Conservation (phyloP, 2,329 filamentous ascomycete genomes). For the Pseudogymnoascus sp. region DNA sequence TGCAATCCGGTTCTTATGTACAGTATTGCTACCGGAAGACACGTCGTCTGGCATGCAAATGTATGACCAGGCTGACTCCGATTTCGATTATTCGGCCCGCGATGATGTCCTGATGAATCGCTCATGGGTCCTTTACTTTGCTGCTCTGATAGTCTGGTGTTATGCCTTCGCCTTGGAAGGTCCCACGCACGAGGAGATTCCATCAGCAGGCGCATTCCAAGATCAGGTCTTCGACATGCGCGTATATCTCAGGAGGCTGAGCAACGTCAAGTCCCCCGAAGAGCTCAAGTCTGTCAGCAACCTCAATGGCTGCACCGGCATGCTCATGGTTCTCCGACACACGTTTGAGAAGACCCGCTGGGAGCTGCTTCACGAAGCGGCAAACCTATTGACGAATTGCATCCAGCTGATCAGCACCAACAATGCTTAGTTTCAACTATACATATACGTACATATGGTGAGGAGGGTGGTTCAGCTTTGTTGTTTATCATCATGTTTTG, state of each 20-base stretch:
- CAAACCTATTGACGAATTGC: constrained; percentile 72
- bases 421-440: neutral
- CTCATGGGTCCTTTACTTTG: constrained; percentile 93
- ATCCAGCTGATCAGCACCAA: constrained; percentile 44
- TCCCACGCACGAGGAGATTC: constrained; percentile 40
- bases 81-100: constrained; percentile 65
- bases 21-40: constrained; percentile 65
- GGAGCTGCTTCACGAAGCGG: constrained; percentile 87
- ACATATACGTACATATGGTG: constrained; percentile 2
- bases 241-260: constrained; percentile 65
- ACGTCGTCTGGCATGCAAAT: constrained; percentile 21
- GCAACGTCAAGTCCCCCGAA: constrained; percentile 65
- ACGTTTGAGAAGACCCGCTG: constrained; percentile 78
- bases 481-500: neutral
- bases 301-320: constrained; percentile 73
- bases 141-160: constrained; percentile 85
- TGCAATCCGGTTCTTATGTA: constrained; percentile 77
- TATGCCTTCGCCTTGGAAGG: constrained; percentile 91
- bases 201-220: constrained; percentile 44
- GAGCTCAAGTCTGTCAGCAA: constrained; percentile 67
- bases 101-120: constrained; percentile 87
- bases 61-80: constrained; percentile 25
- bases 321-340: constrained; percentile 74
- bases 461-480: neutral
- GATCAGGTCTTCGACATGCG: constrained; percentile 74